Evolutionary conservation across 805 yeast genomes (phyloP).

Genomic region (Teunomyces tritomae): DNA sequence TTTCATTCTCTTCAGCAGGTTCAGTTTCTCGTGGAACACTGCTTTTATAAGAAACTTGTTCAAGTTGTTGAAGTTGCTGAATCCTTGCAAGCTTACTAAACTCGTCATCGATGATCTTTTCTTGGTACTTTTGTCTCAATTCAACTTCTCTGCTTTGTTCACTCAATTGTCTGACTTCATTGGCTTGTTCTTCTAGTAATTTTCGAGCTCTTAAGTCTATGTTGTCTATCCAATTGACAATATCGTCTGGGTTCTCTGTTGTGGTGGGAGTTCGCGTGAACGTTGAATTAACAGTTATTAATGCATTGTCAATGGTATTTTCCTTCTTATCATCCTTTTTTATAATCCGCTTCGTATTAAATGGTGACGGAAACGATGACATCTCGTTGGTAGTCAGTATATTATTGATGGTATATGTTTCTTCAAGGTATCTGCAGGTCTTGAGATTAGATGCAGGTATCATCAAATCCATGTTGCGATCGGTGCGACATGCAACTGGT

Average conservation of each 20-base stretch:
- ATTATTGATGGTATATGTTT: background rate
- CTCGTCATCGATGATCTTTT: slow-evolving; percentile 25
- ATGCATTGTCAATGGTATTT: background rate
- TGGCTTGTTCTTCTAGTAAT: slow-evolving; percentile 17
- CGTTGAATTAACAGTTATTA: background rate
- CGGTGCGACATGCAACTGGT: too few relatives aligned
- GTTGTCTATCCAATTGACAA: slow-evolving; percentile 31
- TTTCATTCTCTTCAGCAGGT: background rate
- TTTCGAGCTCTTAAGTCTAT: slow-evolving; percentile 20
- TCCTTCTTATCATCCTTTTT: background rate
- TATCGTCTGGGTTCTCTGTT: slow-evolving; percentile 13
- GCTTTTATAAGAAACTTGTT: background rate
- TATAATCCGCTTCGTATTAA: slow-evolving; percentile 11
- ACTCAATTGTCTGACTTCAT: slow-evolving; percentile 14
- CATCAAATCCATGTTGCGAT: background rate
- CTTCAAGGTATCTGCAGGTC: background rate
- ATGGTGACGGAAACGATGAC: slow-evolving; percentile 22
- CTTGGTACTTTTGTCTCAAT: slow-evolving; percentile 17
- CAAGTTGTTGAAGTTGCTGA: slow-evolving; percentile 4
- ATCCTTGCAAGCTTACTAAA: slow-evolving; percentile 21
- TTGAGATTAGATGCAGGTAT: background rate
- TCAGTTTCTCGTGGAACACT: background rate
- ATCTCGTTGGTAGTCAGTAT: background rate
- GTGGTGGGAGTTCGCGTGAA: background rate
- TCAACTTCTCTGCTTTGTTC: slow-evolving; percentile 13